Evolutionary conservation across 345 rosid species (phyloP).

Genomic region (Eucalyptus erythrocorys): DNA sequence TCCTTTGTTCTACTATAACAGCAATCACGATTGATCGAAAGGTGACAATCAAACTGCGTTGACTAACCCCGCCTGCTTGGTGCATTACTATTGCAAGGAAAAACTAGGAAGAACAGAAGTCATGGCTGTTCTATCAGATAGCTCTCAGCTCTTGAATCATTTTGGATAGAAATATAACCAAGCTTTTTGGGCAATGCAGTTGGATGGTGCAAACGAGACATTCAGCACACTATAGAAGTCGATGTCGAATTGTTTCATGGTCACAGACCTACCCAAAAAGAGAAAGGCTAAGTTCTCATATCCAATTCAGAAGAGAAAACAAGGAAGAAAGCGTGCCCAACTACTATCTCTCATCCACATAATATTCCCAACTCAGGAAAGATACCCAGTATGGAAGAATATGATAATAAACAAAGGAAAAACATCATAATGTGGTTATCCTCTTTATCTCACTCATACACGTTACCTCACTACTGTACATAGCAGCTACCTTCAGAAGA

Average conservation of each 20-base stretch:
- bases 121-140: neutral
- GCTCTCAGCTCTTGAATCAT: neutral
- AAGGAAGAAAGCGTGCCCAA: neutral
- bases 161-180: neutral
- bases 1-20: fast-evolving
- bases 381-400: neutral
- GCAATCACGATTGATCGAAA: fast-evolving
- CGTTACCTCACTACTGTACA: neutral
- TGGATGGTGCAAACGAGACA: neutral
- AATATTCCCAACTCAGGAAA: neutral
- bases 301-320: neutral
- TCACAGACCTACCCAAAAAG: neutral
- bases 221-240: neutral
- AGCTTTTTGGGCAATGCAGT: neutral
- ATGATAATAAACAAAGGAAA: neutral
- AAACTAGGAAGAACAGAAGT: neutral
- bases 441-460: neutral
- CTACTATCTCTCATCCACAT: neutral
- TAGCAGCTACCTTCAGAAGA: neutral
- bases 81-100: neutral
- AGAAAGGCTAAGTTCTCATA: neutral
- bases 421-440: neutral
- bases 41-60: fast-evolving
- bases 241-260: neutral
- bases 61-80: fast-evolving